These are phyloP conservation scores for Apiospora malaysiana DNA, from an alignment of 2,329 filamentous ascomycete genomes.

Conservation along the genomic window DNA sequence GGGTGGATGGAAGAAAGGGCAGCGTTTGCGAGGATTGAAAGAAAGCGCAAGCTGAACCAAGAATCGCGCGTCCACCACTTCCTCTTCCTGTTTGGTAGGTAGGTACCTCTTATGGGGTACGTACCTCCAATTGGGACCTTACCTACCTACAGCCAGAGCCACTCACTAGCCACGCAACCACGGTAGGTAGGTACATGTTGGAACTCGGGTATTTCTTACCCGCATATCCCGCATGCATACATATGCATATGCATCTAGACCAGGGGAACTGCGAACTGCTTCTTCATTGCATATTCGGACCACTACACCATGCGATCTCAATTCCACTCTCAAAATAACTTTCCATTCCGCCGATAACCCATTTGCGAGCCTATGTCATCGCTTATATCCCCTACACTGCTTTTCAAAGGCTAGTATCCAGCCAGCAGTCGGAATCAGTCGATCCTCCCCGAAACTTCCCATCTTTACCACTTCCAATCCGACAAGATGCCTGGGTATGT, in stretches of 20 bases:
- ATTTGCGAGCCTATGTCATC: not conserved
- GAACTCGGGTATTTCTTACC: not conserved
- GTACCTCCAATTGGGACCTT: no score
- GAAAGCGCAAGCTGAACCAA: not conserved
- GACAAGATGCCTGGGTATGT: constrained; percentile 21
- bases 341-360: not conserved
- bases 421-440: not conserved
- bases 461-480: not conserved
- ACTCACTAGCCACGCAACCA: not conserved
- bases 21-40: constrained; percentile 1
- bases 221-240: not conserved
- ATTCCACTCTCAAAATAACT: not conserved
- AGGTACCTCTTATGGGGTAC: not conserved
- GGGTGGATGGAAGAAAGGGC: not conserved
- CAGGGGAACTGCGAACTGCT: not conserved
- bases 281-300: not conserved
- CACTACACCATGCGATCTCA: not conserved
- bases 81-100: not conserved
- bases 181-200: not conserved
- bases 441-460: not conserved
- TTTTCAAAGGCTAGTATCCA: not conserved
- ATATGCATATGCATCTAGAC: not conserved
- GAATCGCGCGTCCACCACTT: constrained; percentile 1
- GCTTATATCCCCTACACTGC: not conserved
- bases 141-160: no score